Evolutionary conservation across 495 filamentous ascomycete genomes (phyloP), one percentile per base, ranked within the genome.

Genomic region (Amphirosellinia nigrospora): DNA sequence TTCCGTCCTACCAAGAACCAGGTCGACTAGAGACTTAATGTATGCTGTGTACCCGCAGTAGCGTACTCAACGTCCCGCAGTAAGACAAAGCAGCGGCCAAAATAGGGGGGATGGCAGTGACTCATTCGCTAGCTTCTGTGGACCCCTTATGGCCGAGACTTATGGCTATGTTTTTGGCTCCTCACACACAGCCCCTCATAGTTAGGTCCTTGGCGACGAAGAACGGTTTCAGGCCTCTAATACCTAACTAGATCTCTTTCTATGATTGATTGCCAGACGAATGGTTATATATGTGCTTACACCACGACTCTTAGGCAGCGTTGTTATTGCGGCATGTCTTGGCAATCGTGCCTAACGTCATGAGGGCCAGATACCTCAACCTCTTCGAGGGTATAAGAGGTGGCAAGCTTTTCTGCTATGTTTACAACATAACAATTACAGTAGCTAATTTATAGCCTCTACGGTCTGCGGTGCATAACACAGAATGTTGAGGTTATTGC

Each of bases 91-190:
- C 28, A 36, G 55, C 55, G 28, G 34, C 28, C 30, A 59, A 36
- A 56, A 16, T 11, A 26, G 15, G 53, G 53, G 13, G 10, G 21
- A 50, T 30, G 63, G 28, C 41, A 10, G 46, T 65, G 63, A 65
- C 63, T 65, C 63, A 65, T 65, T 65, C 9, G 21, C 1, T 36
- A 16, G 46, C 23, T 10, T 10, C 30, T 45, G 43, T 45, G 41
- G 28, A 23, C 10, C 41, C 43, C 60, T 63, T 6, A 21, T 28
- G 34, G 61, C 13, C 11, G 11, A 26, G 21, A 62, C 59, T 30
- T 30, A 41, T 62, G 59, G 58, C 59, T 62, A 23, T 64, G 41
- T 50, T 34, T 23, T 48, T 48, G 53, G 26, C 10, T 16, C 30
- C 32, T 36, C n/a, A 36, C 55, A n/a, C 5, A 45, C 2, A 23